Evolutionary conservation across 2,329 filamentous ascomycete genomes (phyloP).

Genomic region (Gliomastix tumulicola): DNA sequence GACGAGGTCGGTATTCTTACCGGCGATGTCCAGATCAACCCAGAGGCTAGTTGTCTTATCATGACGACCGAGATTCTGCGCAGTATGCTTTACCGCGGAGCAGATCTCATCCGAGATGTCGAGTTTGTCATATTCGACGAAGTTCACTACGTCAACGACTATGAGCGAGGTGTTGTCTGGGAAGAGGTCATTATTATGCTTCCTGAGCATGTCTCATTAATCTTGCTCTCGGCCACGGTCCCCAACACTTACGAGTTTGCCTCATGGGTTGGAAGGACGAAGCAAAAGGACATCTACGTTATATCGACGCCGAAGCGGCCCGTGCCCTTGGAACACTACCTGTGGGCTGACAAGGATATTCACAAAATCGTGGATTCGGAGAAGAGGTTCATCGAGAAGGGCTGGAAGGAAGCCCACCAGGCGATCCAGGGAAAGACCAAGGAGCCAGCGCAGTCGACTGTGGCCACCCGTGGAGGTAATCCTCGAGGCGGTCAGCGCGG

Average conservation of each 20-base stretch:
- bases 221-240: conserved; percentile 90
- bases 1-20: conserved; percentile 96
- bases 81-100: conserved; percentile 96
- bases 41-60: conserved; percentile 94
- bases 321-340: conserved; percentile 89
- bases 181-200: conserved; percentile 99
- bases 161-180: conserved; percentile 95
- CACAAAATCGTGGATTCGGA: conserved; percentile 92
- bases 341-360: conserved; percentile 91
- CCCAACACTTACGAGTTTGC: conserved; percentile 97
- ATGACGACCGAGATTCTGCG: conserved; percentile 98
- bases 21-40: conserved; percentile 95
- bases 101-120: conserved; percentile 92
- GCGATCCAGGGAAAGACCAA: conserved; percentile 79
- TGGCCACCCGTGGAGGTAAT: conserved; percentile 28
- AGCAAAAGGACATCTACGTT: conserved; percentile 98
- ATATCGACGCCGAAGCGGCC: conserved; percentile 95
- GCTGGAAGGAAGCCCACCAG: conserved; percentile 91
- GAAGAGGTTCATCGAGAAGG: conserved; percentile 84
- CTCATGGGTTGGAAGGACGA: conserved; percentile 95
- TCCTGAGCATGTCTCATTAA: conserved; percentile 92
- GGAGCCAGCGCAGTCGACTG: conserved; percentile 36
- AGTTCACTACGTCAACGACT: conserved; percentile 97
- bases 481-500: conserved; percentile 25
- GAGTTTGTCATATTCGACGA: conserved; percentile 99